A percentile compares a stretch with the other conserved stretches of the same genome.
Conservation (phyloP, 2,329 filamentous ascomycete species). For the Claviceps fusiformis region DNA sequence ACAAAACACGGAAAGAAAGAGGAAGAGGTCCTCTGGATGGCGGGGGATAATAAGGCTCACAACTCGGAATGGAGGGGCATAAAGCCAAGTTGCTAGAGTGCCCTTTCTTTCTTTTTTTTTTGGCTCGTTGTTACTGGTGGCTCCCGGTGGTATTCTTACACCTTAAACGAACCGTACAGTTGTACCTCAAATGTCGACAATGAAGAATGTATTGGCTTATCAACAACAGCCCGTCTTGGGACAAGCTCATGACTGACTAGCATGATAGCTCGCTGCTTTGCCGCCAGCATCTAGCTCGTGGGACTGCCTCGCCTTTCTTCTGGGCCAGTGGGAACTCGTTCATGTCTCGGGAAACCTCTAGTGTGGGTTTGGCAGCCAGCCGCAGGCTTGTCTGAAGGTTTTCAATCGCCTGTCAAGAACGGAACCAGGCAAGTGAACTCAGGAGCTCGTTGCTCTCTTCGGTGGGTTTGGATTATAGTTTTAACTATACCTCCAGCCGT, state of each 20-base stretch:
- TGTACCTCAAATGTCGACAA: conserved; percentile 6
- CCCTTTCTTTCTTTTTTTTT: neutral
- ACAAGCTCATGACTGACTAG: conserved; percentile 7
- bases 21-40: neutral
- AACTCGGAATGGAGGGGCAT: conserved; percentile 3
- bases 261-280: conserved; percentile 1
- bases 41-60: conserved; percentile 5
- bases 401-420: conserved; percentile 6
- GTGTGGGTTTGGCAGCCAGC: conserved; percentile 6
- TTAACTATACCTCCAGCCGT: neutral
- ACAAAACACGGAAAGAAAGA: neutral
- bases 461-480: conserved; percentile 1
- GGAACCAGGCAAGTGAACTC: conserved; percentile 1
- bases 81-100: conserved; percentile 3
- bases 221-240: conserved; percentile 9
- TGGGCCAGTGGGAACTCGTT: conserved; percentile 9
- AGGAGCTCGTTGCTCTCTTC: neutral
- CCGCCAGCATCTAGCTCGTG: conserved; percentile 7
- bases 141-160: conserved; percentile 4
- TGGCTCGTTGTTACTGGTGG: neutral
- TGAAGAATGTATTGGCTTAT: conserved; percentile 2
- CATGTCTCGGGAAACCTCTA: conserved; percentile 15
- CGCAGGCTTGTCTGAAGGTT: conserved; percentile 6
- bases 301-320: conserved; percentile 1
- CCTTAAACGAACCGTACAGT: neutral